These are phyloP conservation scores for Carex cristatella DNA, from an alignment of 176 grass and related monocot species.

Conservation along the genomic window DNA sequence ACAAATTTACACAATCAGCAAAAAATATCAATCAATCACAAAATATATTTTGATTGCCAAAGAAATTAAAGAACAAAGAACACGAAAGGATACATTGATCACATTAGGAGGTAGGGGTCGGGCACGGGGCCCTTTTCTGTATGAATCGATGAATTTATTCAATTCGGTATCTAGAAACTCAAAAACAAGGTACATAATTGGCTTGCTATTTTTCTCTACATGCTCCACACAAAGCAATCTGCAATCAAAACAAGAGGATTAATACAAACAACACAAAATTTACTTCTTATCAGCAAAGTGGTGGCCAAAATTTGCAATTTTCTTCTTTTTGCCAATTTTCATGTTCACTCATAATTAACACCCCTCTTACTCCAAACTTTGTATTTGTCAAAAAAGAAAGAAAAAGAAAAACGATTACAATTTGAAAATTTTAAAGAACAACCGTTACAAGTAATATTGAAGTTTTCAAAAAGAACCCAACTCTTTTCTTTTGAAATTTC, in stretches of 20 bases:
- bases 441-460: neutral
- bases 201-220: slow-evolving; percentile 61
- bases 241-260: neutral
- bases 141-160: slow-evolving; percentile 75
- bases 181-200: slow-evolving; percentile 80
- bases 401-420: too few relatives aligned
- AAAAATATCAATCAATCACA: neutral
- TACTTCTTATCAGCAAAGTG: neutral
- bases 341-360: too few relatives aligned
- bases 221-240: slow-evolving; percentile 78
- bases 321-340: neutral
- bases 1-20: slow-evolving; percentile 7
- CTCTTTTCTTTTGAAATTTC: neutral
- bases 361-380: too few relatives aligned
- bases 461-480: neutral
- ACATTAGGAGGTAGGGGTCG: slow-evolving; percentile 47
- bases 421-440: neutral
- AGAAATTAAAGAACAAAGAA: neutral
- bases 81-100: slow-evolving; percentile 34
- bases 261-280: neutral
- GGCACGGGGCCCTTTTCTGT: slow-evolving; percentile 37
- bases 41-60: neutral
- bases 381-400: too few relatives aligned
- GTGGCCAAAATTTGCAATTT: neutral
- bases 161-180: slow-evolving; percentile 91